Evolutionary conservation across 176 grass and related monocot species (phyloP).

Genomic region (Oryza brachyantha): DNA sequence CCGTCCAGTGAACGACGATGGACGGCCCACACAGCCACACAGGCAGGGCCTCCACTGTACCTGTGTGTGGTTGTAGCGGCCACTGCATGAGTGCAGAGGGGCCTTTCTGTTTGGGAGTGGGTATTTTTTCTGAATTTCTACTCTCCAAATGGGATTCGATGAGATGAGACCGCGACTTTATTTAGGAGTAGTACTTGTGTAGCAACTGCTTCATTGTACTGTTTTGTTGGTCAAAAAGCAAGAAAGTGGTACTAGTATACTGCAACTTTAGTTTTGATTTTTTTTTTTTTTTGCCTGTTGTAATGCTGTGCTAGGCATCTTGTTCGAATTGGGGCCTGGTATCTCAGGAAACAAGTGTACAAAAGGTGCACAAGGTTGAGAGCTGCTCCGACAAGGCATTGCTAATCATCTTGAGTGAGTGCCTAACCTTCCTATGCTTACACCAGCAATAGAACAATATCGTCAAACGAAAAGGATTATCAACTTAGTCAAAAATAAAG

Average conservation of each 20-base stretch:
- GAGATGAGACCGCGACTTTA: too few species aligned
- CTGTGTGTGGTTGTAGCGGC: not conserved
- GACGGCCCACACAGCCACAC: not conserved
- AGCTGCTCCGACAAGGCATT: slow-evolving; percentile 16
- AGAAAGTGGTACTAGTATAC: too few species aligned
- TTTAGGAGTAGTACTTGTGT: too few species aligned
- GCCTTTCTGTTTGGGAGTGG: not conserved
- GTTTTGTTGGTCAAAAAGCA: not conserved
- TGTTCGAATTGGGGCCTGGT: not conserved
- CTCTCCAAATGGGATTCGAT: too few species aligned
- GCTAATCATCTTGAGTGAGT: slow-evolving; percentile 21
- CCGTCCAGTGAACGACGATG: not conserved
- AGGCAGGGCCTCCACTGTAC: not conserved
- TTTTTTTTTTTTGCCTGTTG: not conserved
- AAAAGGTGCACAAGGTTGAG: not conserved
- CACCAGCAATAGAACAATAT: not conserved
- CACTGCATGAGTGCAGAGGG: not conserved
- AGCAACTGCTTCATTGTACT: not conserved
- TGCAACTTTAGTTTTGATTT: not conserved
- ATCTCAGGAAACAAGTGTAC: slow-evolving; percentile 5
- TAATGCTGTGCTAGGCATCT: slow-evolving; percentile 1
- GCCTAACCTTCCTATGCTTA: not conserved
- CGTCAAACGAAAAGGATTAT: not conserved
- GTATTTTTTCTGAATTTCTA: not conserved
- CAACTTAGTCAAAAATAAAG: not conserved